Evolutionary conservation across 352 stramenopile genomes (phyloP), one percentile per base, ranked within the genome.

Genomic region (Albugo candida): DNA sequence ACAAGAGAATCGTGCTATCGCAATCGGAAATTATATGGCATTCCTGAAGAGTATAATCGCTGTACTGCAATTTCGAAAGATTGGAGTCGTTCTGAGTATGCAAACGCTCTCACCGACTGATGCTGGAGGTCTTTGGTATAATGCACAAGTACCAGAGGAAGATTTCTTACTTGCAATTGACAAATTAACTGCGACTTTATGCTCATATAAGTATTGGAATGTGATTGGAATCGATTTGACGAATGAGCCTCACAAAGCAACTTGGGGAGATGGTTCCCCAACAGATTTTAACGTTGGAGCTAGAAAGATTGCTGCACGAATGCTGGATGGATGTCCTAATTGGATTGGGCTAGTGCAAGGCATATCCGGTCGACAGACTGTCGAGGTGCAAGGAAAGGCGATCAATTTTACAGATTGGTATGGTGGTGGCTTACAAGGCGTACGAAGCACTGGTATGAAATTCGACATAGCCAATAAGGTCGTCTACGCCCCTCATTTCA

Each of bases 211-310:
- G 41, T 77, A 80, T 60, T 75, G 65, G 64, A 77, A 77, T 51
- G 56, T 80, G 16, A 61, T 78, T 21, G 65, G 66, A 0, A 64
- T 81, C 36, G 68, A 81, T 40, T 38, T 74, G 21, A 81, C 77
- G 59, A 81, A 81, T 41, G 68, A 81, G 46, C 65, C 68, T 35
- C 60, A 54, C 13, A 57, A 75, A 27, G 65, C 57, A 13, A 70
- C 66, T 42, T 78, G 64, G 65, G 66, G 63, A 2, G 61, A 64
- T 20, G 64, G 55, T 21, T 43, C 48, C 1, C 16, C 37, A 6
- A 52, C 42, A 5, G 53, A 67, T 52, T 67, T 67, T 27, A 48
- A 39, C 6, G 14, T 49, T 13, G 61, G 53, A 13, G 59, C 56
- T 12, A 37, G 58, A 37, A 38, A 16, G 5, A 56, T 70, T 21